Percentiles rank a stretch among this genome's conserved stretches.
phyloP scores from a whole-genome alignment of 2,329 filamentous ascomycete species.

The Cercospora sp. region DNA sequence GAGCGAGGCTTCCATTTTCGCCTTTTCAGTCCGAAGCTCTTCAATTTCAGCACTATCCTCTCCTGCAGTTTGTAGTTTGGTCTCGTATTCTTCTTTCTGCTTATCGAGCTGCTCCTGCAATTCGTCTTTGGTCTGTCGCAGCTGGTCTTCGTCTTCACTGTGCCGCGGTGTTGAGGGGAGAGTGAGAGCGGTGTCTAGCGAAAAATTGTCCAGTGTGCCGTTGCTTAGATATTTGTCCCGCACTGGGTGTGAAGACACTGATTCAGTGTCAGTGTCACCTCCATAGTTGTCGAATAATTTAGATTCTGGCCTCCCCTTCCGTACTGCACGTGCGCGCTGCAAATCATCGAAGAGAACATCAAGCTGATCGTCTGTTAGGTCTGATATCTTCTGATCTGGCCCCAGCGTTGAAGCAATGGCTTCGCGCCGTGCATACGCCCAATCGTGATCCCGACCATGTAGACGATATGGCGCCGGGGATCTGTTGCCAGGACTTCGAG shows the following conservation, averaged over 20 bases:
- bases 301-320: conserved; percentile 65
- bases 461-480: conserved; percentile 68
- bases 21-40: conserved; percentile 79
- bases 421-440: conserved; percentile 89
- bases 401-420: conserved; percentile 89
- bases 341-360: conserved; percentile 93
- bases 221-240: conserved; percentile 95
- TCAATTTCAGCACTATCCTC: conserved; percentile 75
- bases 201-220: conserved; percentile 89
- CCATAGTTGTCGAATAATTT: conserved; percentile 52
- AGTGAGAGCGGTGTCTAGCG: conserved; percentile 87
- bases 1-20: conserved; percentile 79
- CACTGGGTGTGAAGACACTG: conserved; percentile 70
- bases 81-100: conserved; percentile 79
- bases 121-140: conserved; percentile 74
- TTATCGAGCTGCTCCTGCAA: conserved; percentile 80
- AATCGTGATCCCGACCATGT: conserved; percentile 77
- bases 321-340: conserved; percentile 80
- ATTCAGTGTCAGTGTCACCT: conserved; percentile 77
- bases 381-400: conserved; percentile 85
- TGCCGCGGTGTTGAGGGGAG: conserved; percentile 89
- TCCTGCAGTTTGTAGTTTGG: conserved; percentile 73
- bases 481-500: conserved; percentile 70
- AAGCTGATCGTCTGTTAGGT: conserved; percentile 88
- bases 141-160: conserved; percentile 74